These are phyloP conservation scores for Tetrapyrgos nigripes DNA, from an alignment of 1,284 basidiomycete genomes.

Conservation along the genomic window DNA sequence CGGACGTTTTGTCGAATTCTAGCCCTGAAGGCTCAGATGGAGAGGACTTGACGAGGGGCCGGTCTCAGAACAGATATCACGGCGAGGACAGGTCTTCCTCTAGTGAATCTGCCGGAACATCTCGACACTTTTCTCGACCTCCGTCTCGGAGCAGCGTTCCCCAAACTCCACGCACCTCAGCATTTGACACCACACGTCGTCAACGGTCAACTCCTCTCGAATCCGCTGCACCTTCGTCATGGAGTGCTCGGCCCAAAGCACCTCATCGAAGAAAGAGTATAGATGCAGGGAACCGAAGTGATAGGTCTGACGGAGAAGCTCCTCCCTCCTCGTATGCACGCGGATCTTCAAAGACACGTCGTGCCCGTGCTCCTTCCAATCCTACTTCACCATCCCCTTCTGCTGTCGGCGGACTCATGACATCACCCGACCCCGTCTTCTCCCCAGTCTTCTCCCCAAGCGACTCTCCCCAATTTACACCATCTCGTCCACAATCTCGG, in stretches of 20 bases:
- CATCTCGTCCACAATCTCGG: conserved; percentile 41
- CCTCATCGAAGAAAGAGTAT: conserved; percentile 13
- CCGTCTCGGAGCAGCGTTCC: conserved; percentile 13
- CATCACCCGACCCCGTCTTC: conserved; percentile 3
- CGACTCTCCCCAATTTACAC: conserved; percentile 45
- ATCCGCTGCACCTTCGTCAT: conserved; percentile 13
- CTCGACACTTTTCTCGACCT: conserved; percentile 13
- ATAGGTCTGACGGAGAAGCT: conserved; percentile 6
- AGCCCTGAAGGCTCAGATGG: not conserved
- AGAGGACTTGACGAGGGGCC: conserved; percentile 1
- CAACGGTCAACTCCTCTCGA: conserved; percentile 14
- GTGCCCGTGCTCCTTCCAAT: conserved; percentile 69
- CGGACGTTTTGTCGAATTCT: not conserved
- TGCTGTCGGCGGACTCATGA: not conserved
- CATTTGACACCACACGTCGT: conserved; percentile 13
- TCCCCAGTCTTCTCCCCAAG: conserved; percentile 27
- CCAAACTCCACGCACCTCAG: conserved; percentile 13
- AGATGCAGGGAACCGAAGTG: conserved; percentile 11
- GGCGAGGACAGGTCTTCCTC: conserved; percentile 2
- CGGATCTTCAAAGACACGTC: conserved; percentile 22
- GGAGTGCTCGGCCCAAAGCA: conserved; percentile 3
- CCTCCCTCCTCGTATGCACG: not conserved
- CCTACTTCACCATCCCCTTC: conserved; percentile 56
- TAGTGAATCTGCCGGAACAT: conserved; percentile 11
- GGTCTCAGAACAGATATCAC: conserved; percentile 1